These are phyloP conservation scores for Inga oerstediana DNA, from an alignment of 306 rosid species.

Conservation along the genomic window DNA sequence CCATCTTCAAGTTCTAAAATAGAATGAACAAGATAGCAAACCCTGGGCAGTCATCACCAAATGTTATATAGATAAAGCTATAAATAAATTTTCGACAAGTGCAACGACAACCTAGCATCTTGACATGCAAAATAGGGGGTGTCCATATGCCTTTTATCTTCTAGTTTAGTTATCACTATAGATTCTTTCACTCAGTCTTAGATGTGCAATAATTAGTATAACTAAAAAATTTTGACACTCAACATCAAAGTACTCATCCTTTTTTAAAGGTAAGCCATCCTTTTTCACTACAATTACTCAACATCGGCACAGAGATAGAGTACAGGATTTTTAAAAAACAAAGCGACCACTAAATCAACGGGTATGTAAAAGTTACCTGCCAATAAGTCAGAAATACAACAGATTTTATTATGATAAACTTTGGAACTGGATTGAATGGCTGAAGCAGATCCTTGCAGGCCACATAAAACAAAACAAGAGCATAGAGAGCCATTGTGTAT, in stretches of 20 bases:
- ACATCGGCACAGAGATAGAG: slow-evolving; percentile 2
- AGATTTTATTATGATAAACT: slow-evolving; percentile 85
- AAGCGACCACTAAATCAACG: background rate
- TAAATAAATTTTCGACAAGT: background rate
- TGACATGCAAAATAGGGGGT: background rate
- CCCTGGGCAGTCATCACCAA: background rate
- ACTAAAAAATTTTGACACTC: background rate
- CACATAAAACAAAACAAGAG: slow-evolving; percentile 78
- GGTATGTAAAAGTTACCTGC: slow-evolving; percentile 60
- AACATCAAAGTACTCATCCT: background rate
- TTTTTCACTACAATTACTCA: background rate
- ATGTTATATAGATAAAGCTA: slow-evolving; percentile 14
- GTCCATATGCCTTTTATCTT: background rate
- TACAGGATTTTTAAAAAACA: background rate
- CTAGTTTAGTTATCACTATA: background rate
- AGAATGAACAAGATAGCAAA: slow-evolving; percentile 4
- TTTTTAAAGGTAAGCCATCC: background rate
- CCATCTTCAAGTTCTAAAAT: slow-evolving; percentile 14
- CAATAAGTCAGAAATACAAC: slow-evolving; percentile 94
- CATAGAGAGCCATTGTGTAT: slow-evolving; percentile 88
- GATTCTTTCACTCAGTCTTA: background rate
- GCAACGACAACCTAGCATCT: background rate
- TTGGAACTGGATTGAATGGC: slow-evolving; percentile 92
- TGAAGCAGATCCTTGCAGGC: slow-evolving; percentile 91
- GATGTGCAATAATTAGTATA: background rate